Evolutionary conservation across 2,329 filamentous ascomycete genomes (phyloP), one percentile per base, ranked within the genome.

Genomic region (Fusarium sacchari): DNA sequence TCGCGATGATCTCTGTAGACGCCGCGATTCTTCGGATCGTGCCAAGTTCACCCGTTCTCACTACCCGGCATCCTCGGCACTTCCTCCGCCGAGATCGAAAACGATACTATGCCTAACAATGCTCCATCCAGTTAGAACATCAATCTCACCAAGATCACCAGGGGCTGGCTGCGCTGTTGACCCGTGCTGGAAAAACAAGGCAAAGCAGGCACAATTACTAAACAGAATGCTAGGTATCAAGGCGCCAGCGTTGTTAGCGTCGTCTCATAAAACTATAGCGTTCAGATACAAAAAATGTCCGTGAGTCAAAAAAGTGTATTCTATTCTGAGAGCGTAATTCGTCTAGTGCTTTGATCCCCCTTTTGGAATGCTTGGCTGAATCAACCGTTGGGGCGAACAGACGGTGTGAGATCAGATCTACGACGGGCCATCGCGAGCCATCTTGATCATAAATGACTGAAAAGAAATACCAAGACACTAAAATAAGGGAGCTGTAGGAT

Each of bases 371-470:
- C 42, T n/a, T 30, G 28, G 30, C 46, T 52, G 46, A 40, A 22
- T 53, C 39, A 18, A 26, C 32, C 55, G 55, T 49, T 58, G n/a
- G 8, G 8, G 39, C 39, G 39, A 58, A 58, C 39, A 36, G 43
- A 46, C 40, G 28, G 18, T 36, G 22, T 32, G 34, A 37, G 50
- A 59, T 63, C 60, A 37, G 50, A 59, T 63, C 60, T 34, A 32
- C 60, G 24, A 7, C 37, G 42, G n/a, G 18, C 10, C n/a, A 44
- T 46, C 52, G 49, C 32, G n/a, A 22, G 34, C 40, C 40, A 62
- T 62, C 57, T 44, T 53, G 44, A 46, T 63, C 57, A 62, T 1
- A 53, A 39, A 62, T 63, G 58, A 65, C 62, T 36, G 40, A 46
- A 39, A 34, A 49, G 6, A 18, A 32, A 36, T 47, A 46, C 39